phyloP scores from a whole-genome alignment of 192 early-diverging fungal species.

The Linderina pennispora region DNA sequence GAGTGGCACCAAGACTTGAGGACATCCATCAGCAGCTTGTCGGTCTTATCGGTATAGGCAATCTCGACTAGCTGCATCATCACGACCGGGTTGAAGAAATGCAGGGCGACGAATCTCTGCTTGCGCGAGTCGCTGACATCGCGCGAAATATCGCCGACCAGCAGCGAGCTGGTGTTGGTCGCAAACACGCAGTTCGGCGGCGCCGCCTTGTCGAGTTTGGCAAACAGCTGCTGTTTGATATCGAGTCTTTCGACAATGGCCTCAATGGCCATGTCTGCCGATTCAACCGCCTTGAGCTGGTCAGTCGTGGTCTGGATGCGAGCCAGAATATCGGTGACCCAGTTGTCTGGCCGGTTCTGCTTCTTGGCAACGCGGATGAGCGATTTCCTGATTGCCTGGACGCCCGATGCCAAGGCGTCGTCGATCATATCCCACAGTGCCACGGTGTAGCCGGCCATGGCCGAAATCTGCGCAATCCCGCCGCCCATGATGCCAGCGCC shows the following conservation, averaged over 20 bases:
- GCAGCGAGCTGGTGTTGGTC: slow-evolving; percentile 85
- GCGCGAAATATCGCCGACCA: slow-evolving; percentile 66
- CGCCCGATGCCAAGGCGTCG: slow-evolving; percentile 63
- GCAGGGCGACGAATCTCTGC: slow-evolving; percentile 49
- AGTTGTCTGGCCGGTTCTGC: slow-evolving; percentile 62
- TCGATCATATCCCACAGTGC: slow-evolving; percentile 73
- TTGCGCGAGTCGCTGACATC: background rate
- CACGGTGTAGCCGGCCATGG: slow-evolving; percentile 66
- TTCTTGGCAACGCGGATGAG: slow-evolving; percentile 76
- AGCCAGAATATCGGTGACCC: slow-evolving; percentile 57
- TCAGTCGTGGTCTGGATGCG: slow-evolving; percentile 65
- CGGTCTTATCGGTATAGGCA: slow-evolving; percentile 39
- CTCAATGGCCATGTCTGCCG: slow-evolving; percentile 79
- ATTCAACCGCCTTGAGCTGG: slow-evolving; percentile 47
- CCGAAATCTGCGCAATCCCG: slow-evolving; percentile 79
- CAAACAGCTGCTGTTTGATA: slow-evolving; percentile 74
- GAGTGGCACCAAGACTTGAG: slow-evolving; percentile 39
- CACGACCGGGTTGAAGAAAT: slow-evolving; percentile 65
- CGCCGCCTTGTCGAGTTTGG: slow-evolving; percentile 59
- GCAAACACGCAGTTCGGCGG: slow-evolving; percentile 69
- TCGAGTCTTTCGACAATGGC: slow-evolving; percentile 88
- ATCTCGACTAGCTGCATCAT: slow-evolving; percentile 65
- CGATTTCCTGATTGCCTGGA: slow-evolving; percentile 69
- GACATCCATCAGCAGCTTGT: slow-evolving; percentile 26
- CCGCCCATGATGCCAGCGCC: slow-evolving; percentile 80